Evolutionary conservation across 1,139 yeast genomes (phyloP).

Genomic region (Yamadazyma taylorii): DNA sequence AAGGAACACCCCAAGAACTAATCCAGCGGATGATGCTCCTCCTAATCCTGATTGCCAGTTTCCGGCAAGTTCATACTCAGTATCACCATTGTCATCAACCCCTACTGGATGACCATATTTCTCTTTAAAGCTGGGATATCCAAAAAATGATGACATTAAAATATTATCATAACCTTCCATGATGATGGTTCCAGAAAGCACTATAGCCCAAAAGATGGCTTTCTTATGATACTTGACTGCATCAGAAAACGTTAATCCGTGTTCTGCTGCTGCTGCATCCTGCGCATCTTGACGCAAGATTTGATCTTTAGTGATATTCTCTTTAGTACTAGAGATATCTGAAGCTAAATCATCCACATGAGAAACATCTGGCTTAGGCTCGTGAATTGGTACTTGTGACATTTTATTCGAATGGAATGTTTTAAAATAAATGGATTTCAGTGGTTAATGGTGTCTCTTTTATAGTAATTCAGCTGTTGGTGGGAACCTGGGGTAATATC

Average conservation of each 20-base stretch:
- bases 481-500: too few species aligned
- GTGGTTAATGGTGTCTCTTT: too few species aligned
- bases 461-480: too few species aligned
- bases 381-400: not conserved
- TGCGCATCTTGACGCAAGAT: slow-evolving; percentile 3
- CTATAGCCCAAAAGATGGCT: slow-evolving; percentile 45
- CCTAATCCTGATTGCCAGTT: slow-evolving; percentile 44
- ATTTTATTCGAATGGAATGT: too few species aligned
- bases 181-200: slow-evolving; percentile 39
- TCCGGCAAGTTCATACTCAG: slow-evolving; percentile 33
- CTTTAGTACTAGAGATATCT: slow-evolving; percentile 2
- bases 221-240: slow-evolving; percentile 20
- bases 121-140: slow-evolving; percentile 37
- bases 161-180: slow-evolving; percentile 50
- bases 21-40: slow-evolving; percentile 33
- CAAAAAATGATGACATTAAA: slow-evolving; percentile 38
- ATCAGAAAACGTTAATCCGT: slow-evolving; percentile 14
- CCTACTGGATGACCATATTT: slow-evolving; percentile 29
- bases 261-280: slow-evolving; percentile 2
- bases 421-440: too few species aligned
- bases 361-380: slow-evolving; percentile 2
- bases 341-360: slow-evolving; percentile 6
- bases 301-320: slow-evolving; percentile 1
- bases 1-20: slow-evolving; percentile 34
- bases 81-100: slow-evolving; percentile 17